Evolutionary conservation across 2,329 filamentous ascomycete species (phyloP).

Genomic region (Gnomoniopsis sp.): DNA sequence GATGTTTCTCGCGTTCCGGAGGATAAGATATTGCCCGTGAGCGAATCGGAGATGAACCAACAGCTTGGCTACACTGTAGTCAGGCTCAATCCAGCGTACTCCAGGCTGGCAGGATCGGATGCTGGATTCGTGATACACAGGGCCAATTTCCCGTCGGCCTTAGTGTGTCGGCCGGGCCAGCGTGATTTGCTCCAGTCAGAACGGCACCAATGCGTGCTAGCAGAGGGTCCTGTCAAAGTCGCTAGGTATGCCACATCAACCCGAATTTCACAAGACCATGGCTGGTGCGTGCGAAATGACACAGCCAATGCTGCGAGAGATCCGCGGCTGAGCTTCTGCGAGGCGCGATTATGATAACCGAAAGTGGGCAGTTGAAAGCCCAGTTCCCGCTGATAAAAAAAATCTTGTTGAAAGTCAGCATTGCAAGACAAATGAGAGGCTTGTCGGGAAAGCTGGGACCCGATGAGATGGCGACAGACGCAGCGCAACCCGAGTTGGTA

Average conservation of each 20-base stretch:
- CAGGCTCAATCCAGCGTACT: slow-evolving; percentile 8
- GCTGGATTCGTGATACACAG: neutral
- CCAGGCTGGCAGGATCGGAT: neutral
- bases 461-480: neutral
- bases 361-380: neutral
- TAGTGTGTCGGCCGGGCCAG: neutral
- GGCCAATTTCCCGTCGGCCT: neutral
- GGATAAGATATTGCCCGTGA: slow-evolving; percentile 1
- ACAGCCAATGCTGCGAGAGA: too few species aligned
- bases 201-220: slow-evolving; percentile 3
- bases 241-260: neutral
- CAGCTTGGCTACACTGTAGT: slow-evolving; percentile 12
- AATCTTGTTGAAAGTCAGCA: neutral
- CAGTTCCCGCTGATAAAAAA: neutral
- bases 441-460: slow-evolving; percentile 3
- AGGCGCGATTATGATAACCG: neutral
- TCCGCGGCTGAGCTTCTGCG: too few species aligned
- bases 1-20: neutral
- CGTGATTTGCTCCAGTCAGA: too few species aligned
- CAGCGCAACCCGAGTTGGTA: neutral
- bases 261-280: slow-evolving; percentile 10
- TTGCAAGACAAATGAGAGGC: neutral
- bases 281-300: neutral
- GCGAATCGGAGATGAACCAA: slow-evolving; percentile 16
- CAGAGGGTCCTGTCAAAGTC: neutral